Evolutionary conservation across 352 stramenopile genomes (phyloP), one percentile per base, ranked within the genome.

Genomic region (Aphanomyces stellatus): DNA sequence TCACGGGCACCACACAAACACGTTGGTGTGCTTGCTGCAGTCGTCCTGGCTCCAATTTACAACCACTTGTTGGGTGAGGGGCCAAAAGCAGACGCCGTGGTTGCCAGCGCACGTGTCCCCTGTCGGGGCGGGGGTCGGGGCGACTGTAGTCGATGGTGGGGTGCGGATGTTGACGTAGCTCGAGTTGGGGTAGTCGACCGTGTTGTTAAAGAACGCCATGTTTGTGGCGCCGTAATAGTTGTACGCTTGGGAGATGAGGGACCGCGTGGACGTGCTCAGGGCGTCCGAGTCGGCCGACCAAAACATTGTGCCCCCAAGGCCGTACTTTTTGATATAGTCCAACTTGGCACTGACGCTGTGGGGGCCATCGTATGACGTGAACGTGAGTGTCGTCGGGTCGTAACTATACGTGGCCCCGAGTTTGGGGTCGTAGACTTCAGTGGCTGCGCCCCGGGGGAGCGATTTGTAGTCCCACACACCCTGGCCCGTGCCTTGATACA

Each of bases 401-500:
- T 63, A 63, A 10, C n/a, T 30, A 13, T 63, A 63, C 13, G 55
- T 48, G 24, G 55, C 55, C 5, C 27, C 8, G 7, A 22, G 19
- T 10, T 10, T 24, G 17, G 55, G 17, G 33, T 63, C 55, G 48
- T 49, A 63, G 8, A 43, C 37, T 13, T 3, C 13, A 10, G 49
- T 6, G 19, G 27, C 19, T 10, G 25, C 49, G 17, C 6, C 4
- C 35, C 1, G 15, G 6, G 55, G n/a, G 11, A 63, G 31, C 19
- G 31, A 24, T 31, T 63, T 63, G 55, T 63, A 63, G 41, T 63
- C 55, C 55, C 55, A 63, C 17, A 63, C n/a, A 6, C 55, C 55
- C 10, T 49, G n/a, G 2, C n/a, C n/a, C 19, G n/a, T 19, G 41
- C 35, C n/a, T 17, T 43, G 37, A 17, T 43, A 43, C 17, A 43